phyloP scores from a whole-genome alignment of 306 rosid species.

The Sindora glabra region DNA sequence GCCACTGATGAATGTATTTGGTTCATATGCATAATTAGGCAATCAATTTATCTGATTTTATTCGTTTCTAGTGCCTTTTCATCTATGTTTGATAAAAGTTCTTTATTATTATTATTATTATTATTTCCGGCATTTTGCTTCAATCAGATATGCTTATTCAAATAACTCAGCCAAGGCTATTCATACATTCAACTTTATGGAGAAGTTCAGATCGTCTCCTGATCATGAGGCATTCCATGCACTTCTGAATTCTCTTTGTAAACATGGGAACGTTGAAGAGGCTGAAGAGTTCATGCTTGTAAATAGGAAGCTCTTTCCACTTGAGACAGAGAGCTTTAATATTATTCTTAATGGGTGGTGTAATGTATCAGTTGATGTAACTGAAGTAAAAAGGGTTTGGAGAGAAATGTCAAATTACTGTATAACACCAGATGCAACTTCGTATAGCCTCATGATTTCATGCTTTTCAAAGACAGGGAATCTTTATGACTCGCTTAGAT shows the following conservation, averaged over 20 bases:
- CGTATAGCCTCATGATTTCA: slow-evolving; percentile 76
- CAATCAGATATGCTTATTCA: slow-evolving; percentile 65
- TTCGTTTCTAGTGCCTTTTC: not conserved
- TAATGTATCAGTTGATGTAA: slow-evolving; percentile 48
- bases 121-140: slow-evolving; percentile 9
- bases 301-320: slow-evolving; percentile 70
- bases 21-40: not conserved
- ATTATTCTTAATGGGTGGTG: slow-evolving; percentile 88
- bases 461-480: slow-evolving; percentile 77
- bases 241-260: slow-evolving; percentile 62
- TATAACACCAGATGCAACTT: slow-evolving; percentile 60
- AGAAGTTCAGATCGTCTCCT: slow-evolving; percentile 64
- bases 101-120: not conserved
- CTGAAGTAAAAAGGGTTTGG: slow-evolving; percentile 86
- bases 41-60: not conserved
- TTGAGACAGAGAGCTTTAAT: slow-evolving; percentile 57
- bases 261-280: slow-evolving; percentile 65
- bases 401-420: slow-evolving; percentile 76
- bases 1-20: not conserved
- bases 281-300: slow-evolving; percentile 88
- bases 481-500: slow-evolving; percentile 84
- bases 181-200: slow-evolving; percentile 73
- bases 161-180: slow-evolving; percentile 52
- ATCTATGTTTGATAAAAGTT: not conserved
- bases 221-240: slow-evolving; percentile 58